A percentile compares a stretch with the other conserved stretches of the same genome.
Evolutionary conservation across 495 filamentous ascomycete species (phyloP).

Genomic region (Lepidopterella palustris): DNA sequence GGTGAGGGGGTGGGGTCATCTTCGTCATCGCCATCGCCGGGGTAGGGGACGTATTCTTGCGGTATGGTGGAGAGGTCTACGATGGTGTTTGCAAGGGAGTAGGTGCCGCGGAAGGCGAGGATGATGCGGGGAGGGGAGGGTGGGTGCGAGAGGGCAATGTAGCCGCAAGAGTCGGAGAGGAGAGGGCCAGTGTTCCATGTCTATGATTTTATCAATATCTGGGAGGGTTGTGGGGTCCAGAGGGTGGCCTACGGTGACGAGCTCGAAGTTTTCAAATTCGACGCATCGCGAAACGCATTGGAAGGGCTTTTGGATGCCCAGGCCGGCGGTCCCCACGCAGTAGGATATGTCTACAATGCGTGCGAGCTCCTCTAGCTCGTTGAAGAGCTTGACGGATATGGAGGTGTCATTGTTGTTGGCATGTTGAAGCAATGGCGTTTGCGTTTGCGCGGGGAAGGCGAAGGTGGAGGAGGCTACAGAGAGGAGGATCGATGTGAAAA

Average conservation of each 20-base stretch:
- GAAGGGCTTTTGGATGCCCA: conserved; percentile 75
- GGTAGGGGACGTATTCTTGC: conserved; percentile 86
- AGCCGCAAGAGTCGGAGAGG: conserved; percentile 88
- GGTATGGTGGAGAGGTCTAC: conserved; percentile 80
- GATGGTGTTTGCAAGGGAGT: conserved; percentile 84
- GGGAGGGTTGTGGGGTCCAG: background rate
- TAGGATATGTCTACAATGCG: conserved; percentile 91
- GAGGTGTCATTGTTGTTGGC: conserved; percentile 31
- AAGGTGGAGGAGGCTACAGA: conserved; percentile 1
- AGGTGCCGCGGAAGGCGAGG: conserved; percentile 92
- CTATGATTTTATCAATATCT: conserved; percentile 30
- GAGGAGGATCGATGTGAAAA: conserved; percentile 7
- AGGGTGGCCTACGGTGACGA: conserved; percentile 53
- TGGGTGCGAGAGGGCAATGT: conserved; percentile 75
- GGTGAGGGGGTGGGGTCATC: no score
- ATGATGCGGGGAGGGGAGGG: conserved; percentile 59
- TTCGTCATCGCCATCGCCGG: conserved; percentile 45
- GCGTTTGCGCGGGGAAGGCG: background rate
- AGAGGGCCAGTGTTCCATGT: conserved; percentile 88
- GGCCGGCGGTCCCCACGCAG: conserved; percentile 71
- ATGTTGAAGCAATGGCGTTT: conserved; percentile 21
- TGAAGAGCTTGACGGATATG: conserved; percentile 62
- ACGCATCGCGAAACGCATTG: conserved; percentile 73
- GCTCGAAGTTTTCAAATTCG: conserved; percentile 71
- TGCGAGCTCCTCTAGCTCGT: conserved; percentile 75